phyloP scores from a whole-genome alignment of 1,139 yeast species.

The Hemisphaericaspora lyxosophila region DNA sequence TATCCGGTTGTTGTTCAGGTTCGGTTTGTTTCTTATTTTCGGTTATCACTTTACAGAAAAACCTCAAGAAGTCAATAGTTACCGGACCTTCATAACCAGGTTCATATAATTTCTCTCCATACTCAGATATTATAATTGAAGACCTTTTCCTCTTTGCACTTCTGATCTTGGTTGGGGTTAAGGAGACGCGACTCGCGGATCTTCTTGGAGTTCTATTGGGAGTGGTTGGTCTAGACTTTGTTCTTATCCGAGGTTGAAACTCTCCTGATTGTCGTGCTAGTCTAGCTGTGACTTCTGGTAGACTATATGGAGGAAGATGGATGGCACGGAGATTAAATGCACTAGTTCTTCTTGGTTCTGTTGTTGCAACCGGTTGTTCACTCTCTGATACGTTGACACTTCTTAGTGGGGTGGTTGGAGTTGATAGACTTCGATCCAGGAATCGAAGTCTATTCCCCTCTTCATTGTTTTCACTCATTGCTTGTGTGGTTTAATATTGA shows the following conservation, averaged over 20 bases:
- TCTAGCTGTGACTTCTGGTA: conserved; percentile 4
- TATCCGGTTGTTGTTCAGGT: too few relatives aligned
- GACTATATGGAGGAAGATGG: conserved; percentile 8
- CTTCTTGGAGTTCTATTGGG: not conserved
- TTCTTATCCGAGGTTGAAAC: conserved; percentile 3
- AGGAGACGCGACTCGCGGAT: conserved; percentile 1
- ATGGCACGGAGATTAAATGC: not conserved
- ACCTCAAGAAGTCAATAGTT: conserved; percentile 38
- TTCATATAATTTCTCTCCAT: conserved; percentile 28
- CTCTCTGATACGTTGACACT: not conserved
- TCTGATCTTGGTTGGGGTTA: conserved; percentile 14
- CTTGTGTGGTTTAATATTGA: too few relatives aligned
- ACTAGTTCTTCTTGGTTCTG: not conserved
- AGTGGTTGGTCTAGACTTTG: conserved; percentile 3
- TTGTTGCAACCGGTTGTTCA: not conserved
- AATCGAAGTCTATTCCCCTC: too few relatives aligned
- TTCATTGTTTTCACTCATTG: too few relatives aligned
- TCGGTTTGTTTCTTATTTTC: not conserved
- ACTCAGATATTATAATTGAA: conserved; percentile 26
- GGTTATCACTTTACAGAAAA: conserved; percentile 29
- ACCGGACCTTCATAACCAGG: conserved; percentile 39
- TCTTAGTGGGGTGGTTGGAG: not conserved
- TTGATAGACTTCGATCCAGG: not conserved
- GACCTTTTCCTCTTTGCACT: conserved; percentile 28
- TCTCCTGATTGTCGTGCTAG: conserved; percentile 1